Base-by-base conservation (phyloP, 148 eudicot species). In the Persicaria maculosa region DNA sequence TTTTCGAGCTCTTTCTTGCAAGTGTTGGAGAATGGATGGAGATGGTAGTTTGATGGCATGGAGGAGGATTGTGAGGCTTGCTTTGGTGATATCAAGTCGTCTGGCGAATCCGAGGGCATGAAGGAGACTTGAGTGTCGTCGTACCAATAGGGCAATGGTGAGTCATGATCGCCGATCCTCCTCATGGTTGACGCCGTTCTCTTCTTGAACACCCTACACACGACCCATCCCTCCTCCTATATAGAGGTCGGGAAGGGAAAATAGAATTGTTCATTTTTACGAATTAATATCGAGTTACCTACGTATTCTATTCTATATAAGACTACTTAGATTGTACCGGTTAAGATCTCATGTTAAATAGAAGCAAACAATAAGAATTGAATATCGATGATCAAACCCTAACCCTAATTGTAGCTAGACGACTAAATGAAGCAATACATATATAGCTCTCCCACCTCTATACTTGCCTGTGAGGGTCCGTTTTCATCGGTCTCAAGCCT, bases 211-310 rank as follows among this genome's bases (percentile, higher is more conserved):
- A 86, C 90, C 64, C 90, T 84, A 75, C 94, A 92, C 9, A 92
- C 89, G 8, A 86, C 97, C 97, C 97, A 92, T 9, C 97, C 97
- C 86, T 92, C 97, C 83, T 92, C 97, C 94, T 91, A 83, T 10
- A 12, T 44, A 19, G 6, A 70, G 65, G 11, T 16, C 73, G 68
- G 17, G 65, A 19, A 19, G 9, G 65, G 65, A 7, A 20, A 22
- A 59, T 11, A 20, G 36, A 19, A 20, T 59, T 2, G 65, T 2
- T 20, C 20, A 57, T 57, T 12, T 58, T 68, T 64, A 20, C 6
- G 7, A 4, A 46, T 61, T 40, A 25, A 4, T 12, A 7, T 7
- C 6, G 14, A 36, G 9, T 17, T 25, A 44, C 40, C 40, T 20
- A 61, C 4, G 19, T 36, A 14, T 9, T 40, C 31, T 15, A n/a